Evolutionary conservation across 2,329 filamentous ascomycete species (phyloP), one percentile per base, ranked within the genome.

Genomic region (Hortaea werneckii): DNA sequence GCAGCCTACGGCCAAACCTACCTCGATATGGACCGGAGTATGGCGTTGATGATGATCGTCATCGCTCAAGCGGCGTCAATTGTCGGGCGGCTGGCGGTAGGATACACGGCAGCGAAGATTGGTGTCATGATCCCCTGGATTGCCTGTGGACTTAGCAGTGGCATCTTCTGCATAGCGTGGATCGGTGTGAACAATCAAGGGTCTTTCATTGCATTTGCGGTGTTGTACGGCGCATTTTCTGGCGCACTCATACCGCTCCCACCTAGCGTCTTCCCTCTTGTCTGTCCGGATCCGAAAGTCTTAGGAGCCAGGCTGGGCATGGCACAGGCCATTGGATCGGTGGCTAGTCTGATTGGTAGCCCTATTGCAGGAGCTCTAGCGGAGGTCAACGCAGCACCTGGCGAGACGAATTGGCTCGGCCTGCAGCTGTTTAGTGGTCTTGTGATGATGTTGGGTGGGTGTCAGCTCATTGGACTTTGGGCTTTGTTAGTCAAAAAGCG

Each of bases 61-160:
- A 69, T 80, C 32, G 68, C 73, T 5, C 80, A 81, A 53, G 76
- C 71, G 4, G 64, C 77, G 9, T 77, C 77, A 5, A 67, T 81
- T 1, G 58, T 74, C 0, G 68, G 72, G 3, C 76, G 79, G 1
- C 62, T 77, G 1, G 52, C 77, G 1, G 69, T 73, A 0, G 71
- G 71, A 5, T 70, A 70, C 50, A 53, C 79, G 2, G 77, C 77
- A 0, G 58, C 67, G 55, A 34, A 61, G 53, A 43, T 66, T 72
- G 29, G 78, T 73, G 8, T 70, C 69, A 6, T 80, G 50, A 79
- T 81, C 51, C 69, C 72, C 1, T 70, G 77, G 46, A 71, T 78
- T 30, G 67, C 74, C 0, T 70, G 71, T 38, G 68, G 66, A 1
- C 56, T 72, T 3, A 49, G 67, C 10, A 67, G 74, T 3, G 69